Percentiles rank a stretch among this genome's conserved stretches.
Conservation (phyloP, 1,284 basidiomycete species). For the Malassezia nana region DNA sequence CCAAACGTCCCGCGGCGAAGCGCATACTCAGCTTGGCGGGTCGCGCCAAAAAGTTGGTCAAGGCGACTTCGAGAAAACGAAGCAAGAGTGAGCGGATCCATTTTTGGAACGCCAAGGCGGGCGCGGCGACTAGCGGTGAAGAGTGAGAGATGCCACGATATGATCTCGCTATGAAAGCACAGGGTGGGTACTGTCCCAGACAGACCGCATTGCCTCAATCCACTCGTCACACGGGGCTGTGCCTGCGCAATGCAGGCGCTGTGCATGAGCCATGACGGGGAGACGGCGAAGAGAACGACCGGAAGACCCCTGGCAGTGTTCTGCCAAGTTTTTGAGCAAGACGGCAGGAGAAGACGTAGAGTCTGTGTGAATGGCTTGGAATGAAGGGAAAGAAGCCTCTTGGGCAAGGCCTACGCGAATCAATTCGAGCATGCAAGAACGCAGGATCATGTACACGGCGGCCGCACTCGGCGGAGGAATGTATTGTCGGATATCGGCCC, state of each 20-base stretch:
- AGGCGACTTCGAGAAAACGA: not conserved
- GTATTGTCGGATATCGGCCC: slow-evolving; percentile 92
- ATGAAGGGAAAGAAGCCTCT: not conserved
- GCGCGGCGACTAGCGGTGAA: not conserved
- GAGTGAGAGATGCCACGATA: not conserved
- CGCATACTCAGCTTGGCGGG: slow-evolving; percentile 4
- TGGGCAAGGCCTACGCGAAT: slow-evolving; percentile 62
- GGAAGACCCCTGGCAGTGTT: slow-evolving; percentile 71
- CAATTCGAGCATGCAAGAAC: slow-evolving; percentile 70
- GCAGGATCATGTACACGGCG: slow-evolving; percentile 88
- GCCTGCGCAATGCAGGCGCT: slow-evolving; percentile 50
- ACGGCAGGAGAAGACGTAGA: not conserved
- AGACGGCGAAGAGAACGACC: slow-evolving; percentile 78
- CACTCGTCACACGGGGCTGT: not conserved
- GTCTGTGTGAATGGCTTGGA: not conserved
- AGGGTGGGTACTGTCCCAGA: not conserved
- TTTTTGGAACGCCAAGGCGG: slow-evolving; percentile 12
- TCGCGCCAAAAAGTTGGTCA: slow-evolving; percentile 2
- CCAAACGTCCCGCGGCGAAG: not conserved
- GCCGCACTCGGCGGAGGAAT: slow-evolving; percentile 78
- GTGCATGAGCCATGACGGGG: slow-evolving; percentile 79
- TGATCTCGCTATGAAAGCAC: not conserved
- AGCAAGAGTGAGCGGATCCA: slow-evolving; percentile 12
- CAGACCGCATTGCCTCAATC: slow-evolving; percentile 5
- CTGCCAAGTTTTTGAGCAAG: slow-evolving; percentile 59